Conservation (phyloP, 75 land plant genomes). For the Isoetes taiwanensis region DNA sequence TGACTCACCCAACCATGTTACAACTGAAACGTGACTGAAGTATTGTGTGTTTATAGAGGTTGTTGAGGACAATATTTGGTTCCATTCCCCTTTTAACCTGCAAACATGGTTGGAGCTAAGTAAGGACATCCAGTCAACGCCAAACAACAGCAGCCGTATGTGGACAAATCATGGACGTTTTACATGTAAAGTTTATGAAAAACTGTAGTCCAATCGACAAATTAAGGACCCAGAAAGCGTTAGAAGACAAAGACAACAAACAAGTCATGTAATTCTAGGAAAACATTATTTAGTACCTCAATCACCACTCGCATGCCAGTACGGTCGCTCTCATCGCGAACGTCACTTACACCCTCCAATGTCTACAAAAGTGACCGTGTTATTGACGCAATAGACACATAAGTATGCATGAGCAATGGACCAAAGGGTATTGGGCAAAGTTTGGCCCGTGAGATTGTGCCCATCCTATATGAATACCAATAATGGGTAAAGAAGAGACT, state of each 20-base stretch:
- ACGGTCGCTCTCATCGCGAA: conserved; percentile 97
- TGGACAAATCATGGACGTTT: too few relatives aligned
- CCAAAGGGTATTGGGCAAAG: too few relatives aligned
- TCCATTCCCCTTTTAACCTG: conserved; percentile 79
- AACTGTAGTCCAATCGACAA: too few relatives aligned
- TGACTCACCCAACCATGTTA: conserved; percentile 92
- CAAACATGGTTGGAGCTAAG: background rate
- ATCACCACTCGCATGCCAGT: conserved; percentile 93
- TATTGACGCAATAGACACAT: too few relatives aligned
- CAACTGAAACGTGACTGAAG: conserved; percentile 84
- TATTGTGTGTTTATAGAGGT: conserved; percentile 63
- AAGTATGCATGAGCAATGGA: too few relatives aligned
- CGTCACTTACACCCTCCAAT: conserved; percentile 86
- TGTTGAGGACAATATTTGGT: conserved; percentile 71
- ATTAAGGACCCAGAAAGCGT: background rate
- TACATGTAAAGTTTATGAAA: too few relatives aligned
- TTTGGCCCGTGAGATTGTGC: too few relatives aligned
- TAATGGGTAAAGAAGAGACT: background rate
- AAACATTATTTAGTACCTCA: conserved; percentile 48
- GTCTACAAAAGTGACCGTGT: conserved; percentile 31
- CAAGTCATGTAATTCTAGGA: background rate
- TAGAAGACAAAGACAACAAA: background rate
- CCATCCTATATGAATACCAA: too few relatives aligned
- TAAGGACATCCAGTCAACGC: too few relatives aligned
- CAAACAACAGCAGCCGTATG: too few relatives aligned